Evolutionary conservation across 495 filamentous ascomycete genomes (phyloP), one percentile per base, ranked within the genome.

Genomic region (Aspergillus carlsbadensis): DNA sequence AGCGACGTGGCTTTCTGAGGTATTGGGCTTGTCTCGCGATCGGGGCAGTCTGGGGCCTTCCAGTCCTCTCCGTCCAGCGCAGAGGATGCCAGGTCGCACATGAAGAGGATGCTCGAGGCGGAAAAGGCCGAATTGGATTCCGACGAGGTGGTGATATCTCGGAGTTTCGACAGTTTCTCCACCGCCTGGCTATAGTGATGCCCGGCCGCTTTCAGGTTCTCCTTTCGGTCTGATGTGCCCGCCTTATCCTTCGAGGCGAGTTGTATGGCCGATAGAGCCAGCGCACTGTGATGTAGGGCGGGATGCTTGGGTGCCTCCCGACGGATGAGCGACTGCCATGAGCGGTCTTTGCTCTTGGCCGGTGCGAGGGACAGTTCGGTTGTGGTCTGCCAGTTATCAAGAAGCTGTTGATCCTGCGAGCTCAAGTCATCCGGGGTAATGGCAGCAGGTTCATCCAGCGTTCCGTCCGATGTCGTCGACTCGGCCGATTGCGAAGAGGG

Each of bases 301-400:
- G 24, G 47, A 21, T 20, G 37, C 0, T 14, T 7, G 47, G 17
- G 6, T 35, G 33, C 21, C 15, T 50, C 47, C 18, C 34, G 47
- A 15, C 29, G 47, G 20, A 50, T 50, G 47, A 50, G 2, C 3
- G 34, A 18, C 47, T 39, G 47, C 47, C 47, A 50, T 50, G 47
- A 50, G 18, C 34, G 47, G 47, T 50, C 47, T 21, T 50, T 50
- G 47, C 20, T 50, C 47, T 50, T 50, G 10, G 10, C n/a, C 18
- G 21, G 33, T 7, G 20, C 24, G 18, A 50, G 20, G 1, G 47
- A 36, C 1, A 15, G 34, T 21, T 50, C 47, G 2, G 47, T 50
- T 2, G 18, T 37, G 20, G 15, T 10, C 33, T 20, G 31, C 47
- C 47, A 50, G 18, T 50, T 24, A 7, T 50, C 17, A 1, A 14